These are phyloP conservation scores for Aspergillus sp. DNA, from an alignment of 2,329 filamentous ascomycete genomes.

Conservation along the genomic window DNA sequence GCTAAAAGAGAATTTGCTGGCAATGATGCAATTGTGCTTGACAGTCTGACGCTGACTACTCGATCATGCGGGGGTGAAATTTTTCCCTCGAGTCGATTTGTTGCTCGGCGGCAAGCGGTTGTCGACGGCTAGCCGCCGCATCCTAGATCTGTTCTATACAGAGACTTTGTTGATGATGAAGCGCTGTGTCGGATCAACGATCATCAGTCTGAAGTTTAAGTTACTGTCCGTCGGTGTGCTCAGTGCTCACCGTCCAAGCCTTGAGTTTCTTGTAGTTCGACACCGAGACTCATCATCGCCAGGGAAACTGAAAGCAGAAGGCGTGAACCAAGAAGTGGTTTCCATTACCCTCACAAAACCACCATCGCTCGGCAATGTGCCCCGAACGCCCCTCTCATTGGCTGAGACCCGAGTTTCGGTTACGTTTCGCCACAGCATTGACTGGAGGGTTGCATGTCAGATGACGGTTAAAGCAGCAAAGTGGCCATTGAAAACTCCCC, in stretches of 20 bases:
- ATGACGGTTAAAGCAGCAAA: conserved; percentile 25
- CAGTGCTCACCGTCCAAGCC: background rate
- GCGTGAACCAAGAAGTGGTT: conserved; percentile 22
- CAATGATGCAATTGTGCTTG: conserved; percentile 18
- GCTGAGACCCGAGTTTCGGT: conserved; percentile 32
- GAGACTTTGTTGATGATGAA: background rate
- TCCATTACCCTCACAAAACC: conserved; percentile 32
- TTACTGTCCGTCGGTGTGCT: background rate
- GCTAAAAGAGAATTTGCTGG: background rate
- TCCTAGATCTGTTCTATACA: background rate
- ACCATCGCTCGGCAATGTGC: conserved; percentile 10
- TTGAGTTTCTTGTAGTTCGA: background rate
- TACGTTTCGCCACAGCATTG: conserved; percentile 32
- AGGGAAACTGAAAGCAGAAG: background rate
- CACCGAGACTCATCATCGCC: background rate
- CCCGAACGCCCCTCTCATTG: conserved; percentile 25
- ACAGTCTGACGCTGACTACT: background rate
- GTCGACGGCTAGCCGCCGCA: conserved; percentile 5
- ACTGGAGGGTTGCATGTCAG: conserved; percentile 28
- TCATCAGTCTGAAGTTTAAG: too few relatives aligned
- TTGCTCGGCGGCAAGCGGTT: background rate
- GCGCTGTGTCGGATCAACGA: too few relatives aligned
- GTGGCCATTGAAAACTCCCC: background rate
- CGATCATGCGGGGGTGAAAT: conserved; percentile 13
- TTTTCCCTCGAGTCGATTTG: conserved; percentile 2